phyloP scores from a whole-genome alignment of 192 early-diverging fungal species.

The Phycomyces blakesleeanus region DNA sequence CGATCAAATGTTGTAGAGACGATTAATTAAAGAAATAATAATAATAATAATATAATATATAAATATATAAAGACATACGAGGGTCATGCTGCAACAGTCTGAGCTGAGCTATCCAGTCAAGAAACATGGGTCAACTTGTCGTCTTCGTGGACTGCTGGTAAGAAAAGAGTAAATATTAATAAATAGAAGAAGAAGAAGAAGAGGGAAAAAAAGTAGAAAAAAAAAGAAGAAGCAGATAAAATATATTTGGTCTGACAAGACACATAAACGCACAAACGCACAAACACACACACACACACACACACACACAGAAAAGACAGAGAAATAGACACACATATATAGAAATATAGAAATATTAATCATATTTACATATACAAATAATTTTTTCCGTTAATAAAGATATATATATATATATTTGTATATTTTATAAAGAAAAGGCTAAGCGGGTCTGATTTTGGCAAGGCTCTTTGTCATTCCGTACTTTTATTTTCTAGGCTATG shows the following conservation, averaged over 20 bases:
- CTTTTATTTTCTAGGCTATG: no score
- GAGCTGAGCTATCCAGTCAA: conserved; percentile 70
- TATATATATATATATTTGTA: no score
- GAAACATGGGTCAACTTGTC: conserved; percentile 56
- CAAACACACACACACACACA: background rate
- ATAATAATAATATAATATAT: background rate
- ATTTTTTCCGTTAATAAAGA: no score
- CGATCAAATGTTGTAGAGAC: background rate
- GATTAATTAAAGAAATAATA: background rate
- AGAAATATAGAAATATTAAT: no score
- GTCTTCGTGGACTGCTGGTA: background rate
- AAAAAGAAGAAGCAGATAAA: background rate
- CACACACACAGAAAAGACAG: background rate
- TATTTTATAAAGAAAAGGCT: no score
- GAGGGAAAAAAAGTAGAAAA: background rate
- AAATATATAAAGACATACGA: conserved; percentile 41
- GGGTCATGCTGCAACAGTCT: conserved; percentile 64
- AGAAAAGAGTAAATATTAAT: no score
- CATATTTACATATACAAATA: no score
- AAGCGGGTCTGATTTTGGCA: no score
- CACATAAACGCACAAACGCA: no score
- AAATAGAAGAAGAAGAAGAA: background rate
- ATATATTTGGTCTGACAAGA: no score
- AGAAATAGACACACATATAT: background rate
- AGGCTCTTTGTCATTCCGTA: no score